Percentiles rank a stretch among this genome's conserved stretches.
phyloP scores from a whole-genome alignment of 2,329 filamentous ascomycete genomes.

The Aspergillus uvarum region DNA sequence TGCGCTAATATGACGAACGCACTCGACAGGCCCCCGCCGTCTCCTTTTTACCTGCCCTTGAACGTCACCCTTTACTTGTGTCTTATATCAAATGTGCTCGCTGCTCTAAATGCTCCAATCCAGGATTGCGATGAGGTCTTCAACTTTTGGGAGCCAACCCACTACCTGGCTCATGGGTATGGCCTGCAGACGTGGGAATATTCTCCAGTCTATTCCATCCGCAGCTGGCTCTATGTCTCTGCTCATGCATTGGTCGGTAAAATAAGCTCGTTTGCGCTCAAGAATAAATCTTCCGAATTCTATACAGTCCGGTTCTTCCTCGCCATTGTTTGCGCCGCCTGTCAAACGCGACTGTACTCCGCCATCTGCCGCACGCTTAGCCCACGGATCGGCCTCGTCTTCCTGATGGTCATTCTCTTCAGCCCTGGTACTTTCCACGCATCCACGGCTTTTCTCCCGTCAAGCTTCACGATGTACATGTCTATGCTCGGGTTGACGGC shows the following conservation, averaged over 20 bases:
- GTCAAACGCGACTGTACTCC: constrained; percentile 78
- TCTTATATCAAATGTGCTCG: constrained; percentile 68
- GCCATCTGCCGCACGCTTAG: constrained; percentile 75
- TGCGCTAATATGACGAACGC: not conserved
- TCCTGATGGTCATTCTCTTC: constrained; percentile 71
- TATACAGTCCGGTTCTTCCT: constrained; percentile 79
- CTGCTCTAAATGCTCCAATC: constrained; percentile 82
- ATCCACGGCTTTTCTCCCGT: constrained; percentile 81
- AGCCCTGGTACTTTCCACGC: constrained; percentile 94
- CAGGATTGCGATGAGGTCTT: constrained; percentile 98
- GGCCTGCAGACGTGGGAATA: constrained; percentile 99
- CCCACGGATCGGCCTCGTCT: constrained; percentile 79
- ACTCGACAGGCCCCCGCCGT: constrained; percentile 28
- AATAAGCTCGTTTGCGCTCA: constrained; percentile 57
- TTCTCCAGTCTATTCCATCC: constrained; percentile 88
- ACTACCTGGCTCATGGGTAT: constrained; percentile 90
- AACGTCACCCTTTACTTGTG: constrained; percentile 80
- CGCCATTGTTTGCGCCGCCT: constrained; percentile 73
- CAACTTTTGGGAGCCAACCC: constrained; percentile 98
- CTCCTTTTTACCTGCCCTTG: constrained; percentile 64
- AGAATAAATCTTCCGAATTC: constrained; percentile 65
- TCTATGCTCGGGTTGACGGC: constrained; percentile 80
- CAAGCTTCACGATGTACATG: constrained; percentile 95
- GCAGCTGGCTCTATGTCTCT: constrained; percentile 87
- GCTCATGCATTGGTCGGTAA: constrained; percentile 75